phyloP scores from a whole-genome alignment of 306 rosid genomes.

The Cucurbita argyrosperma region DNA sequence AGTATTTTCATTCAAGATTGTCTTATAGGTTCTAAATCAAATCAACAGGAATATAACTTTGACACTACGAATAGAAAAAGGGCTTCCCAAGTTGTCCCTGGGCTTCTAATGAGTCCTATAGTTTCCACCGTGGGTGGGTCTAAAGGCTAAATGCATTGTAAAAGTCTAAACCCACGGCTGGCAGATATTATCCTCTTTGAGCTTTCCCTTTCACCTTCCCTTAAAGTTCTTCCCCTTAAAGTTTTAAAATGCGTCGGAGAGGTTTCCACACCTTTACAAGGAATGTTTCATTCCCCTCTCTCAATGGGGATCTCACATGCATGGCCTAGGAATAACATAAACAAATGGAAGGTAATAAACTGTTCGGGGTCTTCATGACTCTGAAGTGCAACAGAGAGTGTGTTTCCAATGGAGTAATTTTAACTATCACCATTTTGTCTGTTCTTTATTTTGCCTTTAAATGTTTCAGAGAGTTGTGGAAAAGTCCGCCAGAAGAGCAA shows the following conservation, averaged over 20 bases:
- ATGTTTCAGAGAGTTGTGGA: neutral
- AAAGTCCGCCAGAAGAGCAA: neutral
- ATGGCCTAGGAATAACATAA: neutral
- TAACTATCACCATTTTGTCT: neutral
- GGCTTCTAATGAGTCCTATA: neutral
- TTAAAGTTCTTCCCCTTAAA: too few species aligned
- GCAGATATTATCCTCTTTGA: too few species aligned
- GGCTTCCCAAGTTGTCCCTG: neutral
- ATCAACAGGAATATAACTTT: neutral
- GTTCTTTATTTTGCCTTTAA: neutral
- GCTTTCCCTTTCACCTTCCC: too few species aligned
- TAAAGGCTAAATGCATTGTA: neutral
- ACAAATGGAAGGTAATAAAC: neutral
- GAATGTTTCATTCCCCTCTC: too few species aligned
- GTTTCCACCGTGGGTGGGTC: neutral
- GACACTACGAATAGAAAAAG: neutral
- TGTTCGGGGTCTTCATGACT: neutral
- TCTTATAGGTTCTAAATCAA: neutral
- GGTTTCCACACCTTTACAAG: too few species aligned
- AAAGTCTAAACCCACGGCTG: too few species aligned
- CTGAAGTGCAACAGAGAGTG: too few species aligned
- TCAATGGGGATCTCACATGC: too few species aligned
- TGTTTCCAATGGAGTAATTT: too few species aligned
- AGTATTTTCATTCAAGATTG: neutral
- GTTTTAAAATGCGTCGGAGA: too few species aligned